Percentiles rank a stretch among this genome's conserved stretches.
Conservation (phyloP, 2,329 filamentous ascomycete species). For the Phaeosphaeria sp. region DNA sequence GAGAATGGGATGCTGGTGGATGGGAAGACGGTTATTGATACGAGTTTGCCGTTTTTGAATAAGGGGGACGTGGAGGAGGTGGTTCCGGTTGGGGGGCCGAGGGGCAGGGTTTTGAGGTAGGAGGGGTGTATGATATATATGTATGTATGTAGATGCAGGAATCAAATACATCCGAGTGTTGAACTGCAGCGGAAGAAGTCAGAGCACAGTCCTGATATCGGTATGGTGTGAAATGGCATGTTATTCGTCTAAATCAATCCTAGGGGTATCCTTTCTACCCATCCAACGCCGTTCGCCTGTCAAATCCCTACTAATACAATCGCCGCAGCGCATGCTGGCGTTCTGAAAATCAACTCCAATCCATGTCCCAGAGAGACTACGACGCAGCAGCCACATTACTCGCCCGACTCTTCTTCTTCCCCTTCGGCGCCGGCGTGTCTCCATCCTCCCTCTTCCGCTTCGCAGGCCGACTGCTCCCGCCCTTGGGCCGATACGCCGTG, state of each 20-base stretch:
- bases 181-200: too few species aligned
- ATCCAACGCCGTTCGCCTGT: too few species aligned
- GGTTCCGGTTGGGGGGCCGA: slow-evolving; percentile 24
- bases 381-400: slow-evolving; percentile 28
- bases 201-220: too few species aligned
- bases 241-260: too few species aligned
- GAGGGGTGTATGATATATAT: neutral
- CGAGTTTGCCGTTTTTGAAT: slow-evolving; percentile 32
- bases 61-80: slow-evolving; percentile 14
- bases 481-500: slow-evolving; percentile 57
- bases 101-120: slow-evolving; percentile 17
- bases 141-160: neutral
- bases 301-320: too few species aligned
- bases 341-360: too few species aligned
- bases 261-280: too few species aligned
- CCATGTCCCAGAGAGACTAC: too few species aligned
- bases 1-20: slow-evolving; percentile 65
- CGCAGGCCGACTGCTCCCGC: slow-evolving; percentile 50
- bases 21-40: slow-evolving; percentile 52
- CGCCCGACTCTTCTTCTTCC: slow-evolving; percentile 43
- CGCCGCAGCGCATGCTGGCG: too few species aligned
- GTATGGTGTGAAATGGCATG: neutral
- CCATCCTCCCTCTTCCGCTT: slow-evolving; percentile 55
- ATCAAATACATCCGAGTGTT: too few species aligned
- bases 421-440: slow-evolving; percentile 33